Conservation (phyloP, 148 eudicot genomes). For the Oxyria digyna region DNA sequence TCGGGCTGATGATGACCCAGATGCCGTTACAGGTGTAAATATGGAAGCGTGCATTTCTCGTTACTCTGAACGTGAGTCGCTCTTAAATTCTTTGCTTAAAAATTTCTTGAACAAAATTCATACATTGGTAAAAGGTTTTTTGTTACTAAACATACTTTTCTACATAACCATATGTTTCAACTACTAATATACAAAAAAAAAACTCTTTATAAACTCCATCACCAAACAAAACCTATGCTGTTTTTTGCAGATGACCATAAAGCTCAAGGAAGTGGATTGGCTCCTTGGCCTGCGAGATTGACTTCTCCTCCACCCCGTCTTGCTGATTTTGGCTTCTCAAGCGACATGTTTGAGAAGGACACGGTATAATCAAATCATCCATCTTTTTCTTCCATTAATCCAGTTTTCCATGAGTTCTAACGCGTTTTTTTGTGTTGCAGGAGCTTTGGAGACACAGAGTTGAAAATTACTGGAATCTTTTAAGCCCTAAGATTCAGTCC, state of each 20-base stretch:
- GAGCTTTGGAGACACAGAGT: constrained; percentile 80
- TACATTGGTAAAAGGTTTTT: not conserved
- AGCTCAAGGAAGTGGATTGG: constrained; percentile 70
- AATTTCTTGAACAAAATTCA: too few species aligned
- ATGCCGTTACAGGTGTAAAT: constrained; percentile 67
- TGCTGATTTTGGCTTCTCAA: constrained; percentile 88
- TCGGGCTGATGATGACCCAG: constrained; percentile 71
- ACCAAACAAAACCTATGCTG: too few species aligned
- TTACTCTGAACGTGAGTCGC: constrained; percentile 82
- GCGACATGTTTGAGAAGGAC: constrained; percentile 76
- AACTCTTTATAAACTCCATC: not conserved
- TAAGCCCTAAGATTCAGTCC: constrained; percentile 62
- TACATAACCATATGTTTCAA: too few species aligned
- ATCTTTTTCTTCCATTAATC: not conserved
- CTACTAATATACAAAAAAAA: too few species aligned
- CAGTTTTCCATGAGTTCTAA: not conserved
- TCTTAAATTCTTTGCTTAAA: not conserved
- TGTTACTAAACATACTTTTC: not conserved
- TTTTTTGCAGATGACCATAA: constrained; percentile 80
- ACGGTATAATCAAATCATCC: constrained; percentile 35
- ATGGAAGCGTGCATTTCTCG: constrained; percentile 98
- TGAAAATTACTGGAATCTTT: constrained; percentile 66
- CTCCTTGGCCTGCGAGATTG: constrained; percentile 94
- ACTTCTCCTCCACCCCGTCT: constrained; percentile 94
- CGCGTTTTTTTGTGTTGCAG: constrained; percentile 24